phyloP scores from a whole-genome alignment of 2,329 filamentous ascomycete genomes.

The Coniella vitis region DNA sequence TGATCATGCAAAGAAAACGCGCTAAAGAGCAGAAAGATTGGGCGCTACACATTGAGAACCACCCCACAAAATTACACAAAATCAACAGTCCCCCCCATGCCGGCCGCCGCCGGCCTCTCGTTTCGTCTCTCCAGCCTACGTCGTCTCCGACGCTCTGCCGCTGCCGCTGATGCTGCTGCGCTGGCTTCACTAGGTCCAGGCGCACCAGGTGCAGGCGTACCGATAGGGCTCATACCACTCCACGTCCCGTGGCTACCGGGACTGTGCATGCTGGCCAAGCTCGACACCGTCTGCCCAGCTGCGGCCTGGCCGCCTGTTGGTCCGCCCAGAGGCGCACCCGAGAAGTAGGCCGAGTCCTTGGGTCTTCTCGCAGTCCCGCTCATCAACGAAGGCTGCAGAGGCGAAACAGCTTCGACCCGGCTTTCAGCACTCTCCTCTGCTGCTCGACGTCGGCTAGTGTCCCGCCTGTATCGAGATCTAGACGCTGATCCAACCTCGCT shows the following conservation, averaged over 20 bases:
- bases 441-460: slow-evolving; percentile 39
- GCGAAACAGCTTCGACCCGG: slow-evolving; percentile 40
- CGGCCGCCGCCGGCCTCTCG: slow-evolving; percentile 29
- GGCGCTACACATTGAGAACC: neutral
- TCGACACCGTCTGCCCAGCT: slow-evolving; percentile 39
- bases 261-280: slow-evolving; percentile 38
- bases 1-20: neutral
- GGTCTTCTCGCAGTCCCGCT: slow-evolving; percentile 34
- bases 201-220: slow-evolving; percentile 20
- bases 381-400: slow-evolving; percentile 51
- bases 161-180: slow-evolving; percentile 33
- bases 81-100: slow-evolving; percentile 16
- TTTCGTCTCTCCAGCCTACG: slow-evolving; percentile 48
- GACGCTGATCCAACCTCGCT: slow-evolving; percentile 33
- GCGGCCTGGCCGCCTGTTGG: slow-evolving; percentile 33
- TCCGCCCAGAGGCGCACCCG: slow-evolving; percentile 34
- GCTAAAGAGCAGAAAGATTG: no score
- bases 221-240: slow-evolving; percentile 42
- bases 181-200: slow-evolving; percentile 34
- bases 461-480: slow-evolving; percentile 47
- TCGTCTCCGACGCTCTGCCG: slow-evolving; percentile 47
- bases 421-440: slow-evolving; percentile 35
- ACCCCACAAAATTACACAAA: slow-evolving; percentile 13
- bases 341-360: slow-evolving; percentile 59
- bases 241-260: slow-evolving; percentile 42